Evolutionary conservation across 2,329 filamentous ascomycete species (phyloP).

Genomic region (Fusarium proliferatum): DNA sequence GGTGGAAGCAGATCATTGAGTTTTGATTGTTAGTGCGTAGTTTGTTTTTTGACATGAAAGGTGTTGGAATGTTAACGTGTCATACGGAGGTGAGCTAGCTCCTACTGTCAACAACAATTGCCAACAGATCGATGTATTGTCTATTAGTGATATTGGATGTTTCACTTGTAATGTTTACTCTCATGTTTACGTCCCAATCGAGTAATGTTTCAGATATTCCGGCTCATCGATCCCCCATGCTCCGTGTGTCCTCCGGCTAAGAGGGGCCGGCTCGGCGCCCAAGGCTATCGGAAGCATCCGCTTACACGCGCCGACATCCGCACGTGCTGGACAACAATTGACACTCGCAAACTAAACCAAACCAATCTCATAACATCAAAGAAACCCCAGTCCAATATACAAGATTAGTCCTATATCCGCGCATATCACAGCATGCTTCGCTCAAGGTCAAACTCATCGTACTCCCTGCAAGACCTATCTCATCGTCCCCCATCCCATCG

Average conservation of each 20-base stretch:
- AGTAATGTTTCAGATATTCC: conserved; percentile 3
- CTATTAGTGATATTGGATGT: not conserved
- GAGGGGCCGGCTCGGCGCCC: conserved; percentile 30
- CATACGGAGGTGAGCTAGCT: not conserved
- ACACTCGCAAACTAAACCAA: conserved; percentile 3
- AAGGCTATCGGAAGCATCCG: conserved; percentile 13
- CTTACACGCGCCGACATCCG: conserved; percentile 28
- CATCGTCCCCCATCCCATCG: not conserved
- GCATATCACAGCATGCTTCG: conserved; percentile 20
- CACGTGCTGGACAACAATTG: conserved; percentile 3
- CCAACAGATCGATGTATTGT: not conserved
- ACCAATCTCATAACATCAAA: not conserved
- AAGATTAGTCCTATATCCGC: not conserved
- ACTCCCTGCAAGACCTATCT: conserved; percentile 40
- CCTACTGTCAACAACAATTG: not conserved
- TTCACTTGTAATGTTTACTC: not conserved
- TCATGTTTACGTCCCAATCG: not conserved
- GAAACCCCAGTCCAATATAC: not conserved
- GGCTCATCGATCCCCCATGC: not conserved
- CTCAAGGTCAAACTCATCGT: conserved; percentile 33
- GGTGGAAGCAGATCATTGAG: conserved; percentile 12
- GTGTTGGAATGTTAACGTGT: not conserved
- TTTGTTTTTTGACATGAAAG: not conserved
- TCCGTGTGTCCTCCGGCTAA: conserved; percentile 14
- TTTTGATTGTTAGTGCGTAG: not conserved